Conservation (phyloP, 1,139 yeast species). For the Pneumocystis jirovecii region DNA sequence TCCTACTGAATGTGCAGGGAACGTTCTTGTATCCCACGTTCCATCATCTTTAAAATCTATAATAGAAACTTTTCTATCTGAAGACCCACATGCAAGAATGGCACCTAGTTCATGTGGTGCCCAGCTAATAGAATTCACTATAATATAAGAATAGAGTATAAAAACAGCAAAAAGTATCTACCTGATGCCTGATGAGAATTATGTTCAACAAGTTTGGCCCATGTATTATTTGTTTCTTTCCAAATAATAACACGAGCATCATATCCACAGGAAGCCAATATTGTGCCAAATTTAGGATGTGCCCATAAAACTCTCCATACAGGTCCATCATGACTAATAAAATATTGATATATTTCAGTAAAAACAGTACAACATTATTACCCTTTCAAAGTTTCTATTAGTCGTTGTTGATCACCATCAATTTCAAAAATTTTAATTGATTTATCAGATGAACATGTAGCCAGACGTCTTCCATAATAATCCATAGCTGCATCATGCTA, state of each 20-base stretch:
- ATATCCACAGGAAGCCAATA: slow-evolving; percentile 85
- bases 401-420: slow-evolving; percentile 65
- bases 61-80: slow-evolving; percentile 84
- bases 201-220: slow-evolving; percentile 83
- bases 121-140: slow-evolving; percentile 85
- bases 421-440: slow-evolving; percentile 85
- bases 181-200: slow-evolving; percentile 72
- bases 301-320: slow-evolving; percentile 99
- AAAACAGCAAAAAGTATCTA: not conserved
- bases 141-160: not conserved
- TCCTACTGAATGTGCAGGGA: slow-evolving; percentile 83
- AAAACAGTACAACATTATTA: slow-evolving; percentile 4
- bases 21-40: slow-evolving; percentile 46
- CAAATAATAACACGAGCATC: slow-evolving; percentile 90
- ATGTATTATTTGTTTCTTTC: slow-evolving; percentile 75
- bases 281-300: slow-evolving; percentile 93
- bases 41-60: slow-evolving; percentile 89
- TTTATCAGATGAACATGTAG: slow-evolving; percentile 90
- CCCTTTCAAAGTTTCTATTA: slow-evolving; percentile 66
- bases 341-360: slow-evolving; percentile 13
- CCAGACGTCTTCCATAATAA: slow-evolving; percentile 87
- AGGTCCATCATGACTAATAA: slow-evolving; percentile 69
- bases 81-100: slow-evolving; percentile 71
- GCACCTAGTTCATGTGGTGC: slow-evolving; percentile 89
- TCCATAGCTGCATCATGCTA: slow-evolving; percentile 89